Percentiles rank a stretch among this genome's conserved stretches.
These are phyloP conservation scores for Caloboletus inedulis DNA, from an alignment of 1,284 basidiomycete genomes.

Conservation along the genomic window DNA sequence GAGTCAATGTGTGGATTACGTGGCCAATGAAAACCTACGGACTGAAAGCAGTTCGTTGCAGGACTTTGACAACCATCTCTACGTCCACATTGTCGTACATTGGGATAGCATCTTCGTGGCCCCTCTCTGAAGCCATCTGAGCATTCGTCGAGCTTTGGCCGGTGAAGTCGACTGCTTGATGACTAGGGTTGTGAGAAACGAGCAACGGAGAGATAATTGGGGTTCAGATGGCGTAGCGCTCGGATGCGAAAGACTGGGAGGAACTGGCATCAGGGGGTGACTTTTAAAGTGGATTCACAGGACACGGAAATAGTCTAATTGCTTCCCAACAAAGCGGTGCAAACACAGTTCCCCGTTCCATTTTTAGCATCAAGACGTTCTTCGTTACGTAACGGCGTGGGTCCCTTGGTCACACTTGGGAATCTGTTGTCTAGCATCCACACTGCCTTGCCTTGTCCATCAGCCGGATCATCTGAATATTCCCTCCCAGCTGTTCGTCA, in stretches of 20 bases:
- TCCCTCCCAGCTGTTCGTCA: not conserved
- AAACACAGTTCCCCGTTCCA: too few relatives aligned
- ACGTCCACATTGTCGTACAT: conserved; percentile 66
- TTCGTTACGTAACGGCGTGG: too few relatives aligned
- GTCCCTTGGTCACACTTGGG: too few relatives aligned
- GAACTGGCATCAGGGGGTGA: too few relatives aligned
- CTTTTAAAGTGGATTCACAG: too few relatives aligned
- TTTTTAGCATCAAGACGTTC: too few relatives aligned
- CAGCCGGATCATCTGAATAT: too few relatives aligned
- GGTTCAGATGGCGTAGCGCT: not conserved
- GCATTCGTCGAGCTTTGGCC: not conserved
- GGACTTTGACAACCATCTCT: conserved; percentile 73
- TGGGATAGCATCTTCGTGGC: conserved; percentile 6
- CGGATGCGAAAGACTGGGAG: not conserved
- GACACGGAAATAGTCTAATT: too few relatives aligned
- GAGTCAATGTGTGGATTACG: conserved; percentile 5
- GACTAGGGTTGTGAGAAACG: not conserved
- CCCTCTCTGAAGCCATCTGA: conserved; percentile 10
- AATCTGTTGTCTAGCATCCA: too few relatives aligned
- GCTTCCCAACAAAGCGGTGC: too few relatives aligned
- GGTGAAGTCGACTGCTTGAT: not conserved
- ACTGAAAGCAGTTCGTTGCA: conserved; percentile 77
- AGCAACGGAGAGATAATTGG: not conserved
- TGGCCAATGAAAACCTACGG: conserved; percentile 27
- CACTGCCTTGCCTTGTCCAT: too few relatives aligned